Conservation (phyloP, 2,329 filamentous ascomycete species). For the Exophiala viscosa region DNA sequence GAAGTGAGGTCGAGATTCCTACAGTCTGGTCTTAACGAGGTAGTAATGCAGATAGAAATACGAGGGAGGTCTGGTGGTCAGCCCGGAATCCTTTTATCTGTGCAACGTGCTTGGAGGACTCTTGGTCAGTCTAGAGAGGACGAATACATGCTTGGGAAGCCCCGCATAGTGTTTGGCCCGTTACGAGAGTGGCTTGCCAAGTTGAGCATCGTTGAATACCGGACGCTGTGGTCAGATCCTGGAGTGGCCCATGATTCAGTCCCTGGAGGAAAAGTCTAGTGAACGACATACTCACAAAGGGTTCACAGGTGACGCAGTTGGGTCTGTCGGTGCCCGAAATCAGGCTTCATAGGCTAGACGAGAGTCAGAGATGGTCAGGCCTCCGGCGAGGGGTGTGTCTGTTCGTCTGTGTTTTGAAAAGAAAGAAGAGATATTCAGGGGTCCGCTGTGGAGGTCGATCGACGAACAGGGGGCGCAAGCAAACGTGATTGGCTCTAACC, state of each 20-base stretch:
- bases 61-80: neutral
- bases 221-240: neutral
- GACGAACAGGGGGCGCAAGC: no score
- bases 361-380: no score
- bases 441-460: no score
- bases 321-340: constrained; percentile 2
- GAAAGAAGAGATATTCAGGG: no score
- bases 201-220: neutral
- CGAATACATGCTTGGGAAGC: neutral
- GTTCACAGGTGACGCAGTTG: neutral
- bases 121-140: neutral
- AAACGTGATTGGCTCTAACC: no score
- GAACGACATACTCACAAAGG: no score
- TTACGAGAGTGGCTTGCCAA: constrained; percentile 26
- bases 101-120: no score
- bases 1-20: neutral
- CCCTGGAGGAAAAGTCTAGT: no score
- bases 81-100: neutral
- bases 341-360: no score
- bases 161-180: constrained; percentile 11
- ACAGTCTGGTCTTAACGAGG: neutral
- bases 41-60: neutral
- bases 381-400: no score
- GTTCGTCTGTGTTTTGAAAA: no score
- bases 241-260: neutral